Evolutionary conservation across 306 rosid genomes (phyloP), one percentile per base, ranked within the genome.

Genomic region (Gynostemma pentaphyllum): DNA sequence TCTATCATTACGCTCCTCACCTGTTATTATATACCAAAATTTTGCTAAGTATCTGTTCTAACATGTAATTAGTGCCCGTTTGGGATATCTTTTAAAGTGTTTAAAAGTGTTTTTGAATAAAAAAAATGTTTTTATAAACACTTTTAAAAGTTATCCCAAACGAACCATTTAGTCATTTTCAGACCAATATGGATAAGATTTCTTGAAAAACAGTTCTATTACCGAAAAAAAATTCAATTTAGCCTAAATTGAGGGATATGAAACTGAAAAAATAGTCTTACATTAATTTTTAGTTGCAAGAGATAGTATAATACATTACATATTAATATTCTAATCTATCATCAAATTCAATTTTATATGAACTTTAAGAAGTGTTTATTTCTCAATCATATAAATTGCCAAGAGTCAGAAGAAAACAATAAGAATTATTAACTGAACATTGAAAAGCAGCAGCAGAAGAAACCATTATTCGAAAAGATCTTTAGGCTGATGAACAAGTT

Each of bases 1-100:
- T 83, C 87, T 64, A 83, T 79, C 87, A 87, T 83, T 13, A 86
- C 87, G 32, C 53, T 79, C 14, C 87, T 68, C 46, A 83, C 90
- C 95, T 83, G 72, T 70, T 32, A 39, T 47, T 56, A 55, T 30
- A 22, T 30, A 19, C 14, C 19, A 34, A n/a, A n/a, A 37, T 40
- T 21, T 12, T 45, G 68, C 32, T 46, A 29, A 47, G 36, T 30
- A 23, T 57, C 54, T 51, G 2, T 23, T 49, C 49, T 6, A 6
- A 21, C 34, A 12, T 19, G n/a, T n/a, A n/a, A n/a, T n/a, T n/a
- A n/a, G n/a, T n/a, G n/a, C n/a, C n/a, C n/a, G n/a, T n/a, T n/a
- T n/a, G n/a, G n/a, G n/a, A n/a, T n/a, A n/a, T n/a, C n/a, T n/a
- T n/a, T n/a, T n/a, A n/a, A n/a, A n/a, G n/a, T n/a, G n/a, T n/a